Evolutionary conservation across 106 monocot species (phyloP).

Genomic region (Acanthochlamys bracteata): DNA sequence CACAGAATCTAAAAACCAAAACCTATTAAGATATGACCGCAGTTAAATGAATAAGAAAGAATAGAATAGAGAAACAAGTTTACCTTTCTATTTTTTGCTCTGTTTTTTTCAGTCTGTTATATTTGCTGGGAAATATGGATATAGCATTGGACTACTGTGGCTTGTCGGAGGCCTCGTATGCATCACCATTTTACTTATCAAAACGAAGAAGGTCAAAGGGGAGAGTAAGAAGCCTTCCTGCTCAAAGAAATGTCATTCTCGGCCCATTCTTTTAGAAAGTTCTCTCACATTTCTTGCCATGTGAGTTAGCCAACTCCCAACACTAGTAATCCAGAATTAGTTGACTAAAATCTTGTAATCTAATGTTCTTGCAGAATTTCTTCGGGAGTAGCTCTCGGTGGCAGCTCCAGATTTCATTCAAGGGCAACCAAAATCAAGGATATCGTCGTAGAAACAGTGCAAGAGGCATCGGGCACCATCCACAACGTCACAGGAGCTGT

Average conservation of each 20-base stretch:
- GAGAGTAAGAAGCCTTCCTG: slow-evolving; percentile 13
- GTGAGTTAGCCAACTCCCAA: slow-evolving; percentile 32
- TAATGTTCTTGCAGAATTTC: slow-evolving; percentile 33
- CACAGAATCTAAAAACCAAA: too few species aligned
- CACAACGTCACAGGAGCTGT: slow-evolving; percentile 58
- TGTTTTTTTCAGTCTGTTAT: slow-evolving; percentile 45
- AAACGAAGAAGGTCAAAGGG: slow-evolving; percentile 8
- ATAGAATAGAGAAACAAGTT: too few species aligned
- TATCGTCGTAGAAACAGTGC: slow-evolving; percentile 41
- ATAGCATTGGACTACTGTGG: slow-evolving; percentile 58
- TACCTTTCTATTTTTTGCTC: background rate
- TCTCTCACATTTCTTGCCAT: slow-evolving; percentile 46
- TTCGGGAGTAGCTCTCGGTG: slow-evolving; percentile 52
- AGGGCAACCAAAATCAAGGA: slow-evolving; percentile 47
- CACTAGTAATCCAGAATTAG: too few species aligned
- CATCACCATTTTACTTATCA: slow-evolving; percentile 16
- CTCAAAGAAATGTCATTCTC: slow-evolving; percentile 18
- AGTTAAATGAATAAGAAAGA: too few species aligned
- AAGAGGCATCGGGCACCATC: slow-evolving; percentile 59
- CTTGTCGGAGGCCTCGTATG: slow-evolving; percentile 40
- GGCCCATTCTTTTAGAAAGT: slow-evolving; percentile 25
- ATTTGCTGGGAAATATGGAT: slow-evolving; percentile 81
- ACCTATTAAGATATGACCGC: too few species aligned
- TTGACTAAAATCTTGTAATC: too few species aligned
- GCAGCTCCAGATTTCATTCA: slow-evolving; percentile 51